A percentile compares a stretch with the other conserved stretches of the same genome.
Evolutionary conservation across 345 rosid genomes (phyloP).

Genomic region (Brassica cretica): DNA sequence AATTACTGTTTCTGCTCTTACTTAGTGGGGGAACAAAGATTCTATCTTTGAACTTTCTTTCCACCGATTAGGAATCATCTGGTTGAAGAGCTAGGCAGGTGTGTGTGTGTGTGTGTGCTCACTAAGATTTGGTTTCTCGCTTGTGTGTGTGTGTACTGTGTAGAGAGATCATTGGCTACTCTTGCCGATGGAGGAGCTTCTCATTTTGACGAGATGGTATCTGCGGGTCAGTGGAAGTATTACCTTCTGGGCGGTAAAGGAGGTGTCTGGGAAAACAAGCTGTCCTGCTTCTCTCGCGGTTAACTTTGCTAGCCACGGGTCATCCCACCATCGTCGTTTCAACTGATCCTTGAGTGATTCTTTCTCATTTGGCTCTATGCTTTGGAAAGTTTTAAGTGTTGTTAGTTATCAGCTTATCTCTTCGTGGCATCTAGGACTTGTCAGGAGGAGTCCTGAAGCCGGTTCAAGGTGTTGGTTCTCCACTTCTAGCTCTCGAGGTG

Average conservation of each 20-base stretch:
- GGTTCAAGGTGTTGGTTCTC: slow-evolving; percentile 68
- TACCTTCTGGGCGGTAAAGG: slow-evolving; percentile 83
- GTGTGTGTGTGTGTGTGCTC: neutral
- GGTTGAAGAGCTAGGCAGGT: neutral
- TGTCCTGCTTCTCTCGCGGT: slow-evolving; percentile 88
- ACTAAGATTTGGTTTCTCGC: neutral
- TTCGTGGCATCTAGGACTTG: slow-evolving; percentile 52
- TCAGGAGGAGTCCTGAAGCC: slow-evolving; percentile 66
- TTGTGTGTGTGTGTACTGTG: slow-evolving; percentile 20
- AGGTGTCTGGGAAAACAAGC: slow-evolving; percentile 86
- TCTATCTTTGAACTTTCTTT: neutral
- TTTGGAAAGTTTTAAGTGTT: neutral
- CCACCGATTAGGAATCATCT: neutral
- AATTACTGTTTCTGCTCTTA: neutral
- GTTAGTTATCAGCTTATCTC: slow-evolving; percentile 7
- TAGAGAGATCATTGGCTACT: slow-evolving; percentile 58
- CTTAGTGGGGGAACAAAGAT: neutral
- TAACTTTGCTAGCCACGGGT: slow-evolving; percentile 70
- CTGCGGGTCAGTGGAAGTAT: slow-evolving; percentile 48
- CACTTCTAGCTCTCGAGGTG: slow-evolving; percentile 77
- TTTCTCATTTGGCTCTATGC: slow-evolving; percentile 25
- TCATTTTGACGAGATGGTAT: slow-evolving; percentile 42
- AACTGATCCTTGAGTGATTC: slow-evolving; percentile 88
- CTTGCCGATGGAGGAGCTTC: slow-evolving; percentile 41
- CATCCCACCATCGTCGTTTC: slow-evolving; percentile 82